These are phyloP conservation scores for Aspergillus taichungensis DNA, from an alignment of 495 filamentous ascomycete species.

Conservation along the genomic window DNA sequence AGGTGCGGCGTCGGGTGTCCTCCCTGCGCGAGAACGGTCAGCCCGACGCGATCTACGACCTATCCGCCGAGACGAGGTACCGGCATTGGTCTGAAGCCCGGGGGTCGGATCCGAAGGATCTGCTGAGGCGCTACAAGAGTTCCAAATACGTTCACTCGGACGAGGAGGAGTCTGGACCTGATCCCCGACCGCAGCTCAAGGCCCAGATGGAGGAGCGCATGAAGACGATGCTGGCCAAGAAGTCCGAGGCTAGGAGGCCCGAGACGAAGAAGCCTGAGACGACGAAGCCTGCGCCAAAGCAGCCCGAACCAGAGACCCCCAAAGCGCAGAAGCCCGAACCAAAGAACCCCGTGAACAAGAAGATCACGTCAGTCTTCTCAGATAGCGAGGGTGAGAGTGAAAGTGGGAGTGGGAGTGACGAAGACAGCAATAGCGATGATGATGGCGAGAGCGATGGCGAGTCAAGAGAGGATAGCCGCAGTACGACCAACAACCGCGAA, in stretches of 20 bases:
- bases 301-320: neutral
- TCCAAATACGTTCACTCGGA: conserved; percentile 15
- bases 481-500: too few species aligned
- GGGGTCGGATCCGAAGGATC: conserved; percentile 2
- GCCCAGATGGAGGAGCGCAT: neutral
- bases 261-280: neutral
- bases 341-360: neutral
- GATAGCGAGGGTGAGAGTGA: neutral
- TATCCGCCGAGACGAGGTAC: neutral
- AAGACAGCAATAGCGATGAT: neutral
- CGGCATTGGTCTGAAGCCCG: neutral
- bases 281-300: neutral
- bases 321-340: neutral
- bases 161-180: conserved; percentile 1
- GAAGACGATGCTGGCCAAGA: neutral
- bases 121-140: conserved; percentile 13
- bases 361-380: conserved; percentile 2
- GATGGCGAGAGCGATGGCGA: conserved; percentile 2
- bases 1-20: conserved; percentile 16
- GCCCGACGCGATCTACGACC: conserved; percentile 20
- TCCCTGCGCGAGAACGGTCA: conserved; percentile 12
- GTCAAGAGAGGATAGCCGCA: neutral
- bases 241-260: neutral
- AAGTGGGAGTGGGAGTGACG: neutral
- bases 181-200: neutral